Conservation (phyloP, 2,329 filamentous ascomycete genomes). For the Gyromitra esculenta region DNA sequence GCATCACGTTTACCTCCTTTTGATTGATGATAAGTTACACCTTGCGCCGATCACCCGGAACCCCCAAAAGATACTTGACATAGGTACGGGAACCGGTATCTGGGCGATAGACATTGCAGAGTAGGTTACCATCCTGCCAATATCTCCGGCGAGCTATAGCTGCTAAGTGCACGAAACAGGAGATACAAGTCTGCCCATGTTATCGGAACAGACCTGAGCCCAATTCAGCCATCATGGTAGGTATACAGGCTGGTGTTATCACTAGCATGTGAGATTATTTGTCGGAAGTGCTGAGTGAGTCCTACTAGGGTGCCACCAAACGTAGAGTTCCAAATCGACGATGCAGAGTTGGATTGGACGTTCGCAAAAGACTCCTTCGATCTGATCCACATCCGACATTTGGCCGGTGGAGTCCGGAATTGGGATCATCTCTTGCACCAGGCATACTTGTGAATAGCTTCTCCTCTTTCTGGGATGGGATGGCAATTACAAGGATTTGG, state of each 20-base stretch:
- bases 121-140: not conserved
- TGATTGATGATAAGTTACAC: not conserved
- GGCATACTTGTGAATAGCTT: constrained; percentile 50
- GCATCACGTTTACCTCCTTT: constrained; percentile 17
- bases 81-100: constrained; percentile 23
- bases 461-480: constrained; percentile 16
- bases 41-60: constrained; percentile 7
- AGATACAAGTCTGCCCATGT: constrained; percentile 12
- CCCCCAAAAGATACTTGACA: constrained; percentile 15
- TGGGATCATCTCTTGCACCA: constrained; percentile 68
- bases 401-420: constrained; percentile 69
- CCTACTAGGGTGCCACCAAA: constrained; percentile 55
- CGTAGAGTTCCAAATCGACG: constrained; percentile 57
- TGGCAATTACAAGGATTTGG: not conserved
- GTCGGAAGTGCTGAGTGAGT: not conserved
- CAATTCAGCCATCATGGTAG: constrained; percentile 54
- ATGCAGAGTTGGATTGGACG: constrained; percentile 56
- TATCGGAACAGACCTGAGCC: constrained; percentile 28
- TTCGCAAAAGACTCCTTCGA: constrained; percentile 58
- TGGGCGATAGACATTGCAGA: constrained; percentile 29
- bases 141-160: no score
- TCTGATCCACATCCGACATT: constrained; percentile 60
- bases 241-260: constrained; percentile 22
- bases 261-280: not conserved
- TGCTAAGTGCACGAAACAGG: constrained; percentile 14